Evolutionary conservation across 345 rosid genomes (phyloP).

Genomic region (Salix caprea): DNA sequence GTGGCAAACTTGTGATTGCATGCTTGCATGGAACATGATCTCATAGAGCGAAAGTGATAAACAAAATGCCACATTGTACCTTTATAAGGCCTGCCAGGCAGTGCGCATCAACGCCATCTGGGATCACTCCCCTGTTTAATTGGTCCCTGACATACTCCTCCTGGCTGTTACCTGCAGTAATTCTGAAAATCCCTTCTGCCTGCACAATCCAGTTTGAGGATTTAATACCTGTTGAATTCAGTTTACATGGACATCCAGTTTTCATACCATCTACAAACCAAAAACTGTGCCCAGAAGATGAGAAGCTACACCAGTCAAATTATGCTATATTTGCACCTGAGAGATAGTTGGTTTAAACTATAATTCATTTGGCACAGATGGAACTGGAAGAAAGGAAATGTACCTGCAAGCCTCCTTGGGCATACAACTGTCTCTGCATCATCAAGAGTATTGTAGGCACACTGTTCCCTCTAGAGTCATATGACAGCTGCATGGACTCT

Average conservation of each 20-base stretch:
- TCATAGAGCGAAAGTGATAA: neutral
- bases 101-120: slow-evolving; percentile 72
- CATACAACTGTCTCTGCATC: slow-evolving; percentile 80
- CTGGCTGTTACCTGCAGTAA: slow-evolving; percentile 81
- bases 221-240: neutral
- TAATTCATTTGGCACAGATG: neutral
- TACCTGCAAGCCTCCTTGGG: slow-evolving; percentile 82
- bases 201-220: slow-evolving; percentile 17
- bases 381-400: neutral
- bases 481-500: slow-evolving; percentile 94
- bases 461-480: slow-evolving; percentile 84
- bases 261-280: neutral
- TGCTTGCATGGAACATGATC: neutral
- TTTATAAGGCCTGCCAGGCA: slow-evolving; percentile 97
- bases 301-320: neutral
- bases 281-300: neutral
- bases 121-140: slow-evolving; percentile 74
- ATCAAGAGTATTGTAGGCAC: slow-evolving; percentile 85
- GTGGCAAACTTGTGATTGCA: neutral
- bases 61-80: slow-evolving; percentile 33
- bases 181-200: slow-evolving; percentile 98
- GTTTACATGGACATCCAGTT: neutral
- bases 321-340: neutral
- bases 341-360: neutral
- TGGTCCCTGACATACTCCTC: slow-evolving; percentile 89